Conservation (phyloP, 2,329 filamentous ascomycete species). For the Neofusicoccum sp. region DNA sequence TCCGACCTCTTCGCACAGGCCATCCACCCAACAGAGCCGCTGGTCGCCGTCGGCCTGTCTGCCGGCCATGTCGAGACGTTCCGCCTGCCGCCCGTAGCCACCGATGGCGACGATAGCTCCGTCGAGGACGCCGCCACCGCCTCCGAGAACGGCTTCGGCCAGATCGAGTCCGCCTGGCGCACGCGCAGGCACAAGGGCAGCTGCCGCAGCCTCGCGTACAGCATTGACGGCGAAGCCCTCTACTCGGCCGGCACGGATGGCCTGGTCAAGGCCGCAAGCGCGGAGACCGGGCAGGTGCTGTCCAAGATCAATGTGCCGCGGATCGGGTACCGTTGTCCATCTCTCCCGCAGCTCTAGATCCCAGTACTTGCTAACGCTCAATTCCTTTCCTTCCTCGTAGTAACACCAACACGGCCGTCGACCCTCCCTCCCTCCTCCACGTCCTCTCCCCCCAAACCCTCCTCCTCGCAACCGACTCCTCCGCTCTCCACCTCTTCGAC, state of each 20-base stretch:
- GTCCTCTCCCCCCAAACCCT: constrained; percentile 83
- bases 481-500: constrained; percentile 84
- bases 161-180: constrained; percentile 80
- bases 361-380: neutral
- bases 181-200: constrained; percentile 92
- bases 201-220: constrained; percentile 79
- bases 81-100: constrained; percentile 62
- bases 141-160: constrained; percentile 63
- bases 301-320: constrained; percentile 78
- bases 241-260: constrained; percentile 63
- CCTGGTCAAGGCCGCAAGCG: constrained; percentile 60
- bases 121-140: constrained; percentile 49
- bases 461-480: constrained; percentile 86
- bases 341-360: neutral
- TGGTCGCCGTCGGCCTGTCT: constrained; percentile 82
- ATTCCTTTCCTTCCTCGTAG: neutral
- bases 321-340: constrained; percentile 32
- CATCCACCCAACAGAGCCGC: constrained; percentile 77
- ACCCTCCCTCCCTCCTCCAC: constrained; percentile 78
- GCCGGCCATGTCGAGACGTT: constrained; percentile 84
- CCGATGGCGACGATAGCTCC: constrained; percentile 45
- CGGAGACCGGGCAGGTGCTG: constrained; percentile 63
- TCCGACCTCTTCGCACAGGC: constrained; percentile 87
- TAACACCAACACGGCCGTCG: constrained; percentile 46
- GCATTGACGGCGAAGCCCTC: constrained; percentile 69